Evolutionary conservation across 139 green algal genomes (phyloP).

Genomic region (Microglena sp.): DNA sequence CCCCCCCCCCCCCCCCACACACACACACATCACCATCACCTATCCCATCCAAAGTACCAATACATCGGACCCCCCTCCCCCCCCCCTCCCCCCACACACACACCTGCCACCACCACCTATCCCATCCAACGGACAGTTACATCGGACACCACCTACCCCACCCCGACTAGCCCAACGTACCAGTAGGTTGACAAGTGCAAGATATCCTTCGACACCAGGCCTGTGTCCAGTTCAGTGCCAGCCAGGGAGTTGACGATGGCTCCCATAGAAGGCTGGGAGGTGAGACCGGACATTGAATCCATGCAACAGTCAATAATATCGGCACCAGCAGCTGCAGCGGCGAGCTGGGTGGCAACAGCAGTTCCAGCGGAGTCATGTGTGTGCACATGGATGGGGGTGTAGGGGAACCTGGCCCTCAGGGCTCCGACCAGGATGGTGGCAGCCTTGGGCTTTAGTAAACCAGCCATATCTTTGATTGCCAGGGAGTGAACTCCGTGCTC

Average conservation of each 20-base stretch:
- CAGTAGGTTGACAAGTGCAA: conserved; percentile 67
- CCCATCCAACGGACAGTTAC: no score
- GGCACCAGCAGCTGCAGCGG: conserved; percentile 25
- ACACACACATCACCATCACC: no score
- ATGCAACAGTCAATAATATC: conserved; percentile 81
- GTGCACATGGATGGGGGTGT: conserved; percentile 77
- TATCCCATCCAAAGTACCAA: no score
- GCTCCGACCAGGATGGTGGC: conserved; percentile 73
- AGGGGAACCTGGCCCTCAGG: conserved; percentile 62
- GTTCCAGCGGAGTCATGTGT: conserved; percentile 84
- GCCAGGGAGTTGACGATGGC: conserved; percentile 66
- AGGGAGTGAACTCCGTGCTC: conserved; percentile 73
- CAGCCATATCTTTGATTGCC: conserved; percentile 82
- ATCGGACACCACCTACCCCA: no score
- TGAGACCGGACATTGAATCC: conserved; percentile 70
- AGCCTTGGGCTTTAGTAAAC: conserved; percentile 72
- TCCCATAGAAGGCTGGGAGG: conserved; percentile 72
- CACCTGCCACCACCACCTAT: no score
- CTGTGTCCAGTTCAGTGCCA: conserved; percentile 73
- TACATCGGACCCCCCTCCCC: no score
- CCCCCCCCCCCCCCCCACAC: no score
- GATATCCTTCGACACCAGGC: conserved; percentile 51
- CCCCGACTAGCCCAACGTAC: no score
- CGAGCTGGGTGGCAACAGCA: conserved; percentile 19
- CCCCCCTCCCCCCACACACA: no score